phyloP scores from a whole-genome alignment of 176 grass and related monocot genomes.

The Juncus effusus region DNA sequence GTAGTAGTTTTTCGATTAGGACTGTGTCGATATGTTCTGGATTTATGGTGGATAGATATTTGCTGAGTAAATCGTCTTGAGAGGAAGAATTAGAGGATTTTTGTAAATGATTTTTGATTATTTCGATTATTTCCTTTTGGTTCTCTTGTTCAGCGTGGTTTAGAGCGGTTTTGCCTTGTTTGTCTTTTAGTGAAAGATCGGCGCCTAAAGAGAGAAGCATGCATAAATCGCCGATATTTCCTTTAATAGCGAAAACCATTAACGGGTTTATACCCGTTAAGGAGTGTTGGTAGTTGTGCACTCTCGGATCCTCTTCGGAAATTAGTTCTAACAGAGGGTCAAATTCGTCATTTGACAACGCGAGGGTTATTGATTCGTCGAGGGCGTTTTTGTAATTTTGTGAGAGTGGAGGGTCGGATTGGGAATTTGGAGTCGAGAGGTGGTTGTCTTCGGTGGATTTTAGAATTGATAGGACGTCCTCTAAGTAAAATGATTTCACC shows the following conservation, averaged over 20 bases:
- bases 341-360: slow-evolving; percentile 77
- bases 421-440: slow-evolving; percentile 32
- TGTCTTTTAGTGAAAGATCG: slow-evolving; percentile 66
- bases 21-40: slow-evolving; percentile 71
- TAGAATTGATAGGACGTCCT: slow-evolving; percentile 87
- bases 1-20: slow-evolving; percentile 64
- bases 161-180: slow-evolving; percentile 53
- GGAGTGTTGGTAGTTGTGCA: slow-evolving; percentile 87
- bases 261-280: slow-evolving; percentile 75
- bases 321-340: slow-evolving; percentile 89
- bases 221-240: slow-evolving; percentile 72
- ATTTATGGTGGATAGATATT: slow-evolving; percentile 72
- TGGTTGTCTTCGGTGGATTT: slow-evolving; percentile 55
- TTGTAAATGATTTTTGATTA: slow-evolving; percentile 70
- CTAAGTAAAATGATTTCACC: slow-evolving; percentile 95
- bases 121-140: slow-evolving; percentile 53
- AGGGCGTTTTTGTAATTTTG: slow-evolving; percentile 64
- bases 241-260: slow-evolving; percentile 91
- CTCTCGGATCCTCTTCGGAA: slow-evolving; percentile 54
- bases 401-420: slow-evolving; percentile 35
- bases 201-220: slow-evolving; percentile 95
- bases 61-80: slow-evolving; percentile 63
- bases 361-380: slow-evolving; percentile 87
- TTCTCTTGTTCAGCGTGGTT: slow-evolving; percentile 81
- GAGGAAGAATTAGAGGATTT: slow-evolving; percentile 37